Percentiles rank a stretch among this genome's conserved stretches.
These are phyloP conservation scores for Phytophthora citrophthora DNA, from an alignment of 352 stramenopile species.

Conservation along the genomic window DNA sequence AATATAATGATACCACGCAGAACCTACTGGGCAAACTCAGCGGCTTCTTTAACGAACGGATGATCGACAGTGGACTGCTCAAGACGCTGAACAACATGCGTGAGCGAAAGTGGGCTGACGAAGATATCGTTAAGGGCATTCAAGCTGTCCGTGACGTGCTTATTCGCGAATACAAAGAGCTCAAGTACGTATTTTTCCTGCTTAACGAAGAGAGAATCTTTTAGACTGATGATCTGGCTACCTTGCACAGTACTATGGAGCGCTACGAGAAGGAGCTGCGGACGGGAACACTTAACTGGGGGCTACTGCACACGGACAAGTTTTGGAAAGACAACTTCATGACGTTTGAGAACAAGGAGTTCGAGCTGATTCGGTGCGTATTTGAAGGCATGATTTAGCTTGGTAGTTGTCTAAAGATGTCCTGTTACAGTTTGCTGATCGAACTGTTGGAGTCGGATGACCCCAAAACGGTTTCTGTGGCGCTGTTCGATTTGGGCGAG, in stretches of 20 bases:
- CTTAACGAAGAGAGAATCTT: too few relatives aligned
- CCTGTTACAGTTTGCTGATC: conserved; percentile 88
- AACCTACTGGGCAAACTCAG: conserved; percentile 84
- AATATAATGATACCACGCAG: conserved; percentile 28
- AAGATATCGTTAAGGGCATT: conserved; percentile 92
- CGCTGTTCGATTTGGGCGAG: conserved; percentile 97
- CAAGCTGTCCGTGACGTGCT: conserved; percentile 81
- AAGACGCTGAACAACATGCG: conserved; percentile 95
- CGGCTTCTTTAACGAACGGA: conserved; percentile 91
- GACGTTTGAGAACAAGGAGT: conserved; percentile 97
- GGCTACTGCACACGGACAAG: conserved; percentile 96
- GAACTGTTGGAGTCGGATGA: conserved; percentile 93
- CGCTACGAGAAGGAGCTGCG: conserved; percentile 96
- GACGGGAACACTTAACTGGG: conserved; percentile 95
- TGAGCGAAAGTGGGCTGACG: conserved; percentile 95
- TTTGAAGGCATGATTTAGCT: neutral
- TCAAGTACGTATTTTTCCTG: conserved; percentile 65
- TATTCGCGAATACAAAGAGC: conserved; percentile 88
- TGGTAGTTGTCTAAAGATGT: conserved; percentile 1
- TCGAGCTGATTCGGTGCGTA: conserved; percentile 88
- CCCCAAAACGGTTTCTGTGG: conserved; percentile 94
- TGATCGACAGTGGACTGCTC: conserved; percentile 96
- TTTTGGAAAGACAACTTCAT: conserved; percentile 99
- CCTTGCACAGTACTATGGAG: conserved; percentile 91
- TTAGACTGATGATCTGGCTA: neutral